These are phyloP conservation scores for Limnanthes douglasii DNA, from an alignment of 345 rosid species.

Conservation along the genomic window DNA sequence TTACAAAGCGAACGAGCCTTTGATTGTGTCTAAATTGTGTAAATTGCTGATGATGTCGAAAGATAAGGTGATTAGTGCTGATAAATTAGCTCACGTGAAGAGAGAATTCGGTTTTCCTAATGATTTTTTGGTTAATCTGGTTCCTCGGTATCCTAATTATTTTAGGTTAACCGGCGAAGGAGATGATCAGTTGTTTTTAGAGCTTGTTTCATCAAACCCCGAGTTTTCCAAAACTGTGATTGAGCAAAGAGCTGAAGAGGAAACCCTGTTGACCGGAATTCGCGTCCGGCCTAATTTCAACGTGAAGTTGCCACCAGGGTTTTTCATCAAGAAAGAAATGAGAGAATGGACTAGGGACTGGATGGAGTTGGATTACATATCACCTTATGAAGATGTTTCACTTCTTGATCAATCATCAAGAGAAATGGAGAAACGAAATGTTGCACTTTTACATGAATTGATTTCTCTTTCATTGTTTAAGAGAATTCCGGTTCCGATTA, in stretches of 20 bases:
- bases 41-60: slow-evolving; percentile 80
- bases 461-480: slow-evolving; percentile 59
- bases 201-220: slow-evolving; percentile 55
- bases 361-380: slow-evolving; percentile 69
- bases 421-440: slow-evolving; percentile 87
- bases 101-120: slow-evolving; percentile 82
- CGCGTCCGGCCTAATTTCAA: slow-evolving; percentile 46
- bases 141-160: slow-evolving; percentile 48
- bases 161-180: slow-evolving; percentile 49
- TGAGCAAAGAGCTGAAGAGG: slow-evolving; percentile 53
- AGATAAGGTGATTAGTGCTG: slow-evolving; percentile 35
- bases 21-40: slow-evolving; percentile 58
- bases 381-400: slow-evolving; percentile 59
- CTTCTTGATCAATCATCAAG: slow-evolving; percentile 49
- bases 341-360: slow-evolving; percentile 90
- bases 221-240: slow-evolving; percentile 45
- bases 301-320: slow-evolving; percentile 51
- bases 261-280: slow-evolving; percentile 32
- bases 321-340: slow-evolving; percentile 77
- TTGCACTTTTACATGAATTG: slow-evolving; percentile 73
- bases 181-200: slow-evolving; percentile 45
- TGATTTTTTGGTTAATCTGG: slow-evolving; percentile 50
- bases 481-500: slow-evolving; percentile 72
- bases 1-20: slow-evolving; percentile 24
- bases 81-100: slow-evolving; percentile 67